Evolutionary conservation across 768 basidiomycete genomes (phyloP), one percentile per base, ranked within the genome.

Genomic region (Termitomyces sp.): DNA sequence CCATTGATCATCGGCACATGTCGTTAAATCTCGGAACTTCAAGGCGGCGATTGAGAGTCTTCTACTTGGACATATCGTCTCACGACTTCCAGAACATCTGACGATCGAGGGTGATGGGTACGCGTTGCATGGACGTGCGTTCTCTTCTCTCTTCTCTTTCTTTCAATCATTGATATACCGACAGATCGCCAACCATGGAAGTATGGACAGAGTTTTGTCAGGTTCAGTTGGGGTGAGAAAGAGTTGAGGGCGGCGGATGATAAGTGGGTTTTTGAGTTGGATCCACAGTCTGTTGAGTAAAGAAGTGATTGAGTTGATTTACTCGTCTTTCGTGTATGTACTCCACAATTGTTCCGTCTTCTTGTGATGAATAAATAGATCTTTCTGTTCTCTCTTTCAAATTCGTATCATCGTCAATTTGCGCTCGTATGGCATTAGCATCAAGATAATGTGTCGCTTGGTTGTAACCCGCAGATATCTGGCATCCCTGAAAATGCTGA

Each of bases 11-110:
- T n/a, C 21, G 25, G 40, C 16, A 4, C 37, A 9, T 12, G 34
- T 2, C 8, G 16, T 41, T n/a, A 0, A 35, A 28, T 23, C 34
- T 23, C 42, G 54, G 21, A 16, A 16, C 14, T 6, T 5, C 3
- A 25, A 76, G 74, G 66, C 63, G 60, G 73, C 67, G 2, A 62
- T 75, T 7, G 73, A 73, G 58, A 70, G 63, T 44, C 52, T 73
- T 3, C 44, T 73, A 3, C 56, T 62, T 49, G 68, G 69, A 50
- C 70, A 74, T 65, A 65, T 71, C 57, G 45, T 58, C 19, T 58
- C 60, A 16, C 61, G 69, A 2, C 56, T 74, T 4, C 74, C 73
- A 1, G 50, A 45, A 25, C 56, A 61, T 23, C 46, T 75, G 7
- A 57, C 58, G 7, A 59, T 76, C 19, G 65, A 68, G 34, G 74